Evolutionary conservation across 345 rosid genomes (phyloP).

Genomic region (Turritis glabra): DNA sequence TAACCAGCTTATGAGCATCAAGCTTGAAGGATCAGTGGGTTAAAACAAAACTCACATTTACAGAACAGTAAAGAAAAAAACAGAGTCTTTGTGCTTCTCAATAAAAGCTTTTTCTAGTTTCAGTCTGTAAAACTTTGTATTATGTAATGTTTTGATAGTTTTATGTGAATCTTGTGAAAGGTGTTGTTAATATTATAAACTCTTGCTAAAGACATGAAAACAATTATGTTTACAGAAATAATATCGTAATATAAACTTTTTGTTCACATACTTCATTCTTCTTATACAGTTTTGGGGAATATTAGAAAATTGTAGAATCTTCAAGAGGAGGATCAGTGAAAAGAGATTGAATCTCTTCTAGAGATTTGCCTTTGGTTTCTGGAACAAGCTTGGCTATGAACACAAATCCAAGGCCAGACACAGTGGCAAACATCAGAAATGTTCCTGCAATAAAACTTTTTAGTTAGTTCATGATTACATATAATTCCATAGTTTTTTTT

Average conservation of each 20-base stretch:
- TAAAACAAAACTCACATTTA: constrained; percentile 36
- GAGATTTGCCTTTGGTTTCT: constrained; percentile 55
- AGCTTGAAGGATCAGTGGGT: constrained; percentile 96
- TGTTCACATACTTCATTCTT: background rate
- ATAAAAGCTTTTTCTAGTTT: constrained; percentile 8
- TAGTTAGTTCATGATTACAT: too few relatives aligned
- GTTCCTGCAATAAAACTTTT: constrained; percentile 38
- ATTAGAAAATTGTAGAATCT: constrained; percentile 5
- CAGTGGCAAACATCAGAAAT: constrained; percentile 41
- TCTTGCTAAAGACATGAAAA: constrained; percentile 16
- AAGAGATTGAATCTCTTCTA: constrained; percentile 53
- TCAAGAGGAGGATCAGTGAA: constrained; percentile 16
- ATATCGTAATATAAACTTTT: background rate
- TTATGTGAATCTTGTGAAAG: constrained; percentile 19
- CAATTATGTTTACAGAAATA: background rate
- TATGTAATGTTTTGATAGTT: constrained; percentile 9
- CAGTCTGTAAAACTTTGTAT: background rate
- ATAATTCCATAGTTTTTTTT: too few relatives aligned
- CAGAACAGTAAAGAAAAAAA: background rate
- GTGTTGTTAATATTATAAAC: constrained; percentile 14
- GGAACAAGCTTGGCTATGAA: constrained; percentile 52
- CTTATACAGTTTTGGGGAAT: background rate
- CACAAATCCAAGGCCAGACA: constrained; percentile 36
- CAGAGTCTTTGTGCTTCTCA: background rate
- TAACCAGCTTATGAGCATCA: constrained; percentile 87